Percentiles rank a stretch among this genome's conserved stretches.
Evolutionary conservation across 192 early-diverging fungal genomes (phyloP).

Genomic region (Backusella westeae): DNA sequence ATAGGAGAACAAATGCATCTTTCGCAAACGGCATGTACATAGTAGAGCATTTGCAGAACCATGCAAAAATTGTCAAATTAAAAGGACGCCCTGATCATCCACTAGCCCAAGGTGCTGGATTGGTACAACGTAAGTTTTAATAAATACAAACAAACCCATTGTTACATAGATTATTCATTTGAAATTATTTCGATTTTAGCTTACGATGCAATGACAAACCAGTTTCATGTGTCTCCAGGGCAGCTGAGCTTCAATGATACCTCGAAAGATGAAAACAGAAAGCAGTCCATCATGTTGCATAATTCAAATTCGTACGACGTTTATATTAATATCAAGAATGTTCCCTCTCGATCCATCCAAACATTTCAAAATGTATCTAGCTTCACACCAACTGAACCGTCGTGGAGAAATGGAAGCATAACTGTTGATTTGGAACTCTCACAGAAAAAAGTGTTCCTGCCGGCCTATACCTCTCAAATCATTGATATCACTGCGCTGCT

Average conservation of each 20-base stretch:
- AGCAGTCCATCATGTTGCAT: conserved; percentile 36
- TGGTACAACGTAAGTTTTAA: conserved; percentile 37
- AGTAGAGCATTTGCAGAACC: neutral
- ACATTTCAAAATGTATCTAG: conserved; percentile 31
- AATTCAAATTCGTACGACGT: conserved; percentile 39
- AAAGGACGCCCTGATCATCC: conserved; percentile 19
- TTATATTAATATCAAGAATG: conserved; percentile 38
- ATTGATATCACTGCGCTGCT: conserved; percentile 20
- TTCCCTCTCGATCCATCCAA: conserved; percentile 33
- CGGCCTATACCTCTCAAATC: neutral
- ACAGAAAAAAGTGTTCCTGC: conserved; percentile 12
- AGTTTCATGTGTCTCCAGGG: conserved; percentile 41
- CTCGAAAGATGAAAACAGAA: conserved; percentile 24
- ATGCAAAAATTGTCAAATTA: neutral
- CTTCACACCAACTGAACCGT: conserved; percentile 10
- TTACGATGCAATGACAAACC: conserved; percentile 38
- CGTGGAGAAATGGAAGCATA: conserved; percentile 5
- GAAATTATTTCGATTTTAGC: conserved; percentile 16
- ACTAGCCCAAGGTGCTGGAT: conserved; percentile 52
- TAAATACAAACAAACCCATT: too few relatives aligned
- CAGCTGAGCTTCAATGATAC: conserved; percentile 55
- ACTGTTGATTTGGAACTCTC: neutral
- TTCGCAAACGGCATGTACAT: conserved; percentile 6
- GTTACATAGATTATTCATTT: neutral
- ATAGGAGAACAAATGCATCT: conserved; percentile 18